These are phyloP conservation scores for Cyclostephanos invisitatus DNA, from an alignment of 108 stramenopile species.

Conservation along the genomic window DNA sequence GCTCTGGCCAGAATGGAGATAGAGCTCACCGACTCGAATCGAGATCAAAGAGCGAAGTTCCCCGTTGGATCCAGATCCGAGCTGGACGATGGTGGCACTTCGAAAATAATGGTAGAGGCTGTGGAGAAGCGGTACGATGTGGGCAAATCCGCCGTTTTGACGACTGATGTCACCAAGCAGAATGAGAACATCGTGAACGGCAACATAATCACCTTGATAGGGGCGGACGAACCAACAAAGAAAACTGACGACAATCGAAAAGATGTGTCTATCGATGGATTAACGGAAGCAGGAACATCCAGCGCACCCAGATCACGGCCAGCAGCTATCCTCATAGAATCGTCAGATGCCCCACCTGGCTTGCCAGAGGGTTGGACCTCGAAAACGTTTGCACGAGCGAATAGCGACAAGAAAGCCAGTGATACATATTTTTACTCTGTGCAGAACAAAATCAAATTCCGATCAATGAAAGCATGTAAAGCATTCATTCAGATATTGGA, in stretches of 20 bases:
- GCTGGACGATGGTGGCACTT: neutral
- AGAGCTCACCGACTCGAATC: slow-evolving; percentile 1
- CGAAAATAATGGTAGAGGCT: neutral
- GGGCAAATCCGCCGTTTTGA: neutral
- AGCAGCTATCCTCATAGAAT: slow-evolving; percentile 5
- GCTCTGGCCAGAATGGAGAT: neutral
- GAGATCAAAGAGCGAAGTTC: slow-evolving; percentile 9
- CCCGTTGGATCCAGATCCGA: slow-evolving; percentile 4
- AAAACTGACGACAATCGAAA: neutral
- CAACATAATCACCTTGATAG: neutral
- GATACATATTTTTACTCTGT: slow-evolving; percentile 2
- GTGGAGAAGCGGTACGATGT: neutral
- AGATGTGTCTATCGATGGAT: neutral
- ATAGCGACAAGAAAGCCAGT: neutral
- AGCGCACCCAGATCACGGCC: neutral
- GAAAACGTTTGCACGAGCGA: neutral
- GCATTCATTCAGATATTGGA: slow-evolving; percentile 10
- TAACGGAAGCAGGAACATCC: neutral
- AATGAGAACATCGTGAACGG: neutral
- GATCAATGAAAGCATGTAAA: slow-evolving; percentile 2
- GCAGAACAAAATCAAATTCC: neutral
- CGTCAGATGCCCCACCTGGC: neutral
- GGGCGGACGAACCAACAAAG: neutral
- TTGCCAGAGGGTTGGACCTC: slow-evolving; percentile 13
- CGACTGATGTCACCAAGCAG: neutral